These are phyloP conservation scores for Usnea hakonensis DNA, from an alignment of 495 filamentous ascomycete species.

Conservation along the genomic window DNA sequence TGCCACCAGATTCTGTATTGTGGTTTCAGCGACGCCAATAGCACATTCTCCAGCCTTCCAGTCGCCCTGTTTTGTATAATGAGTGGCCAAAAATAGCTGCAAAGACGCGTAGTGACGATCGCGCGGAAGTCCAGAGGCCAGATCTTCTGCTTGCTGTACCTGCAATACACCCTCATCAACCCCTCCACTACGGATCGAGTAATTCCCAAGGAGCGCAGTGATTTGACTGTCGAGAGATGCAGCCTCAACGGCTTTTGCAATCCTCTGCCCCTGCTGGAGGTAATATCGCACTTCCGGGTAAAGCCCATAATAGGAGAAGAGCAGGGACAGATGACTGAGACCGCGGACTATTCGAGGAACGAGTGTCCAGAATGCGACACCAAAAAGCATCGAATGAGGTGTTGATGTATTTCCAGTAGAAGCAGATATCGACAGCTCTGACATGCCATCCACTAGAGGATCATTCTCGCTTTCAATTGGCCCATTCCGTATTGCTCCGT, in stretches of 20 bases:
- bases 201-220: constrained; percentile 4
- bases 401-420: constrained; percentile 9
- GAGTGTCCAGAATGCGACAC: constrained; percentile 74
- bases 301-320: constrained; percentile 77
- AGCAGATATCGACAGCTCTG: constrained; percentile 11
- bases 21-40: constrained; percentile 7
- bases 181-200: constrained; percentile 8
- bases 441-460: constrained; percentile 9
- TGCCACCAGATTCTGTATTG: constrained; percentile 3
- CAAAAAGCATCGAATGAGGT: constrained; percentile 33
- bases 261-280: constrained; percentile 71
- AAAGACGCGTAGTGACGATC: constrained; percentile 14
- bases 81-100: constrained; percentile 10
- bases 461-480: background rate
- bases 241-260: constrained; percentile 61
- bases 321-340: constrained; percentile 59
- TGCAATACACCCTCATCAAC: background rate
- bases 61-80: background rate
- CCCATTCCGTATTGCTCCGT: constrained; percentile 17
- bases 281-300: constrained; percentile 89
- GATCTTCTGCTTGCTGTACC: constrained; percentile 6
- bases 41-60: constrained; percentile 3
- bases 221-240: constrained; percentile 39
- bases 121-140: background rate
- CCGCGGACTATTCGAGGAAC: constrained; percentile 62